Evolutionary conservation across 2,329 filamentous ascomycete species (phyloP), one percentile per base, ranked within the genome.

Genomic region (Colletotrichum brevisporum): DNA sequence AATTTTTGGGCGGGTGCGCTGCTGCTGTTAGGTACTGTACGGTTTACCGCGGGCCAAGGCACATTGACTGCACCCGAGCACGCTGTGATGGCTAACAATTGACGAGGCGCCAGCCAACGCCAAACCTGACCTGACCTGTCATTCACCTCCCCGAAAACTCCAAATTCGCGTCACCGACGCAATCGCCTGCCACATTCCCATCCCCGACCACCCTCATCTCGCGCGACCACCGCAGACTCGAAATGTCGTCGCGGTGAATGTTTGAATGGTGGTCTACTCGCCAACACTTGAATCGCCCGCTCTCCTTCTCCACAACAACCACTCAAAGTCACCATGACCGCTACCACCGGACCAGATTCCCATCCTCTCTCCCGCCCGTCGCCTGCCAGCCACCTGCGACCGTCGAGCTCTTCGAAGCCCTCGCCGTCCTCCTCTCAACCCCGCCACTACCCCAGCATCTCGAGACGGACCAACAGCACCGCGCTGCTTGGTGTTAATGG

Each of bases 401-500:
- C 63, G 39, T 45, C 63, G 53, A 70, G 67, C 67, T 52, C 52
- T 26, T 68, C 67, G 27, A 70, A 70, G 51, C 43, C 52, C 57
- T 54, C 67, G 13, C 58, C 45, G 12, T 68, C 67, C 39, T 63
- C 57, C 31, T 68, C 63, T 47, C 67, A 70, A 58, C 39, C 63
- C 31, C 67, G 67, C 48, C 45, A 68, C 43, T 63, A 68, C 64
- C 45, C 67, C 41, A 70, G 67, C 57, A 58, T 70, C 21, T 63
- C 67, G 39, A 64, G 57, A 50, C 67, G 57, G 27, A 69, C 63
- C n/a, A 68, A 70, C 50, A 70, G 64, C 58, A 70, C 67, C 26
- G 67, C 67, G 52, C 63, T 67, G n/a, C 63, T 70, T 31, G 67
- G 67, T 53, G 63, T 70, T 68, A 63, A 70, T 68, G 67, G 64